A percentile compares a stretch with the other conserved stretches of the same genome.
These are phyloP conservation scores for Pulveroboletus sp. DNA, from an alignment of 768 basidiomycete genomes.

Conservation along the genomic window DNA sequence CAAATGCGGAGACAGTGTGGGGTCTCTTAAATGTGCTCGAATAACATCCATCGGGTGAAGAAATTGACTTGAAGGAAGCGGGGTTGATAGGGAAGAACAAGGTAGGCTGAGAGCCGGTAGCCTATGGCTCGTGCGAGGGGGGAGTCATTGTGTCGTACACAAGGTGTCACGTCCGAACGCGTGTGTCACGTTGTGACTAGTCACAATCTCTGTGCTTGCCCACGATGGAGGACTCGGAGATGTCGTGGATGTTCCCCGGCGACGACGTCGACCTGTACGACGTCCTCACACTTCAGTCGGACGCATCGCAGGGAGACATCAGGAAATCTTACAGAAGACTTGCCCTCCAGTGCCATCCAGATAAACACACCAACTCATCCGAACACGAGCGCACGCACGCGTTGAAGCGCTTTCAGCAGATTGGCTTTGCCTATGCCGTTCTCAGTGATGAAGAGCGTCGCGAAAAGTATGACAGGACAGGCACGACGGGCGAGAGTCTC, in stretches of 20 bases:
- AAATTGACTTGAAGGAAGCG: neutral
- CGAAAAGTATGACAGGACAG: constrained; percentile 78
- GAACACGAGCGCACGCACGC: constrained; percentile 62
- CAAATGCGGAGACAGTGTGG: neutral
- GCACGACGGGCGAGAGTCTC: constrained; percentile 77
- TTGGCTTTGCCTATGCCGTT: constrained; percentile 92
- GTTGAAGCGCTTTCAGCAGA: constrained; percentile 80
- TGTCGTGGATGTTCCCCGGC: constrained; percentile 72
- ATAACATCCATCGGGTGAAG: neutral
- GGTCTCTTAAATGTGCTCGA: constrained; percentile 4
- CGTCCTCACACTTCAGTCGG: constrained; percentile 53
- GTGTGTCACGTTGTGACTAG: constrained; percentile 4
- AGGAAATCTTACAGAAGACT: constrained; percentile 80
- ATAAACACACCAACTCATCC: constrained; percentile 69
- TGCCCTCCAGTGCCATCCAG: constrained; percentile 83
- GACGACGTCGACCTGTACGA: constrained; percentile 75
- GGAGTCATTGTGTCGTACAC: constrained; percentile 3
- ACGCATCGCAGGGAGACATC: constrained; percentile 62
- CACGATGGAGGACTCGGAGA: constrained; percentile 65
- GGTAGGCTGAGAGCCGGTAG: neutral
- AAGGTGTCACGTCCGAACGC: constrained; percentile 1
- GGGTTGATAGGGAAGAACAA: constrained; percentile 10
- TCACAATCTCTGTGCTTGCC: neutral
- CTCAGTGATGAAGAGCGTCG: constrained; percentile 74
- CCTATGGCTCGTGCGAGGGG: neutral